phyloP scores from a whole-genome alignment of 2,329 filamentous ascomycete genomes.

The Colletotrichum sojae region DNA sequence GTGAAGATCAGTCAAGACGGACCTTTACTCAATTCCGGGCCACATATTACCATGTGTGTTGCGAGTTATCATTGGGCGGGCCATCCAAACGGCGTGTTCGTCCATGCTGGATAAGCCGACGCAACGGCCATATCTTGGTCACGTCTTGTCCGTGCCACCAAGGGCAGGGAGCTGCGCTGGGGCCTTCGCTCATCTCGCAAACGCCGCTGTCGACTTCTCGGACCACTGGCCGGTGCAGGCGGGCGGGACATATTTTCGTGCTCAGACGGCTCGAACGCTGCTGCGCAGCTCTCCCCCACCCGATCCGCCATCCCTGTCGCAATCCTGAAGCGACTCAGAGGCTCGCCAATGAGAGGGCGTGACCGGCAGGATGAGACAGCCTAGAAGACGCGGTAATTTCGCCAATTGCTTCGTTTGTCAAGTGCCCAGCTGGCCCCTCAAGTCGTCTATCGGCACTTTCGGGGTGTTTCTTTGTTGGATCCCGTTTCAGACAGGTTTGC shows the following conservation, averaged over 20 bases:
- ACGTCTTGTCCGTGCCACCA: constrained; percentile 30
- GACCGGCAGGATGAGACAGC: constrained; percentile 24
- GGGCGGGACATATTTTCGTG: neutral
- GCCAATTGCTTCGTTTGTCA: constrained; percentile 30
- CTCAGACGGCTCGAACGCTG: neutral
- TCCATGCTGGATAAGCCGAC: constrained; percentile 19
- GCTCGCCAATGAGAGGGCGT: constrained; percentile 32
- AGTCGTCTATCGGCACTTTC: constrained; percentile 22
- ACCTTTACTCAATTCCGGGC: constrained; percentile 9
- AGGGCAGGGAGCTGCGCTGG: constrained; percentile 16
- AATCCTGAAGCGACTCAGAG: constrained; percentile 18
- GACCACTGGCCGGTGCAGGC: constrained; percentile 9
- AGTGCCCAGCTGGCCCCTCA: constrained; percentile 5
- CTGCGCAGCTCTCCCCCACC: constrained; percentile 7
- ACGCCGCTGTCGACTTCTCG: constrained; percentile 4
- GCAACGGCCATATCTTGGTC: constrained; percentile 30
- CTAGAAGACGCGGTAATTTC: constrained; percentile 31
- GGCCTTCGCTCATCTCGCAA: constrained; percentile 31
- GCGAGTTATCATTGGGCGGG: constrained; percentile 33
- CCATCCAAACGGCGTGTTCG: constrained; percentile 35
- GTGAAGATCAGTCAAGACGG: neutral
- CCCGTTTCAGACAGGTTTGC: constrained; percentile 6
- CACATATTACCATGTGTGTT: neutral
- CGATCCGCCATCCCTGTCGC: constrained; percentile 13
- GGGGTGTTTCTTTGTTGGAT: constrained; percentile 23